These are phyloP conservation scores for Candida verbasci DNA, from an alignment of 805 yeast species.

Conservation along the genomic window DNA sequence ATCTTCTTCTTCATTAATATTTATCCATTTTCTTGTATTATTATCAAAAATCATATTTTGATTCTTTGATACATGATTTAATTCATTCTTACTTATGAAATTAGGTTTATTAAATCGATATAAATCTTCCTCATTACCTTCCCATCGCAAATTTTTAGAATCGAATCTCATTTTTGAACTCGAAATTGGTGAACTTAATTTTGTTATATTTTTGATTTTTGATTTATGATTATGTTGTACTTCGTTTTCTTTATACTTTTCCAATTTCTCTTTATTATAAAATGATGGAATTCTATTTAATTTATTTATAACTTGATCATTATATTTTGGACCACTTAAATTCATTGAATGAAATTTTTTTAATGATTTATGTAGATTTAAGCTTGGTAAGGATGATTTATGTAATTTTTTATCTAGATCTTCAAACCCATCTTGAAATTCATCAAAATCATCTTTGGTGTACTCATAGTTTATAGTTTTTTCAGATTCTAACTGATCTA, in stretches of 20 bases:
- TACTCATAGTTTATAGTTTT: constrained; percentile 32
- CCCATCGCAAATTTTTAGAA: constrained; percentile 51
- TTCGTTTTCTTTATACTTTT: constrained; percentile 27
- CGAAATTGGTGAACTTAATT: constrained; percentile 16
- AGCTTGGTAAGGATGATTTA: too few relatives aligned
- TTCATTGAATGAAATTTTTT: constrained; percentile 34
- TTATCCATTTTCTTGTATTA: constrained; percentile 56
- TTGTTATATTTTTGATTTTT: constrained; percentile 28
- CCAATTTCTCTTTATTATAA: constrained; percentile 21
- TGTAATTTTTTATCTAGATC: constrained; percentile 8
- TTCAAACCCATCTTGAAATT: constrained; percentile 35
- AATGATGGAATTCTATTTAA: constrained; percentile 41
- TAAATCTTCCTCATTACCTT: constrained; percentile 60
- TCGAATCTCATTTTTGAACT: constrained; percentile 47
- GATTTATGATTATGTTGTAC: constrained; percentile 5
- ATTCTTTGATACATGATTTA: constrained; percentile 4
- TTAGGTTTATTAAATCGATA: constrained; percentile 42
- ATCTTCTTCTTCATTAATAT: constrained; percentile 32
- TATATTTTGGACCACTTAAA: constrained; percentile 28
- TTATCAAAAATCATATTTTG: constrained; percentile 57
- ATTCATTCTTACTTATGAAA: constrained; percentile 29
- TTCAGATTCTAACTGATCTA: constrained; percentile 29
- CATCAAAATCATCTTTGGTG: constrained; percentile 32
- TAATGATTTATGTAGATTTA: too few relatives aligned
- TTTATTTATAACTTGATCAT: constrained; percentile 30